These are phyloP conservation scores for Pleurotus sapidus DNA, from an alignment of 768 basidiomycete genomes.

Conservation along the genomic window DNA sequence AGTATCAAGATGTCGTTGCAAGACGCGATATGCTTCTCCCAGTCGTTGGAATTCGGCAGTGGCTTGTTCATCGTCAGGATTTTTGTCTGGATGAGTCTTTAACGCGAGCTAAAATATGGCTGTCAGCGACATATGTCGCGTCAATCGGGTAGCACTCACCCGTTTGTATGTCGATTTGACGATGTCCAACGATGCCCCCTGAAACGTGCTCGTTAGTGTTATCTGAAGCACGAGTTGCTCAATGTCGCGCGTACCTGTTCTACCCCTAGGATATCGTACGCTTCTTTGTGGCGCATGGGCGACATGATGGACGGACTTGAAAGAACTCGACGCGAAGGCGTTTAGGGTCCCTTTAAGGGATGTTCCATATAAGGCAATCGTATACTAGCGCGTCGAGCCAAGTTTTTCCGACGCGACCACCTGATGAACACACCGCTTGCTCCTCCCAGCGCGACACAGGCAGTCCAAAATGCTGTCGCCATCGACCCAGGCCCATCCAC, in stretches of 20 bases:
- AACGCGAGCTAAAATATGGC: constrained; percentile 47
- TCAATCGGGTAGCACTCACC: constrained; percentile 29
- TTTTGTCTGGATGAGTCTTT: constrained; percentile 76
- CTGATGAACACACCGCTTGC: background rate
- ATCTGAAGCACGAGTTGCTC: constrained; percentile 7
- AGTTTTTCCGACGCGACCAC: background rate
- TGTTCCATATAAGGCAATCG: background rate
- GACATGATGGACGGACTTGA: background rate
- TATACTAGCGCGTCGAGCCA: no score
- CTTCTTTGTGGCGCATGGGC: constrained; percentile 20
- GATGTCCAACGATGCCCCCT: constrained; percentile 62
- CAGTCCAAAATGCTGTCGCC: background rate
- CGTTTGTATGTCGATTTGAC: constrained; percentile 71
- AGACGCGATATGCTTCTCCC: constrained; percentile 63
- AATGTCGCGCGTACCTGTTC: constrained; percentile 39
- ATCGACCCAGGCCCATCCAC: background rate
- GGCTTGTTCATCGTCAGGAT: constrained; percentile 59
- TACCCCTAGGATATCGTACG: constrained; percentile 47
- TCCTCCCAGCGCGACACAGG: constrained; percentile 15
- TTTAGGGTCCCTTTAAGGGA: background rate
- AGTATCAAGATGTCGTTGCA: constrained; percentile 53
- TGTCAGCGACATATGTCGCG: background rate
- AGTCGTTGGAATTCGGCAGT: constrained; percentile 69
- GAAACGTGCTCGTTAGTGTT: constrained; percentile 10
- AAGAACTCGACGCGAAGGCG: background rate